Evolutionary conservation across 192 early-diverging fungal species (phyloP).

Genomic region (Spizellomyces punctatus): DNA sequence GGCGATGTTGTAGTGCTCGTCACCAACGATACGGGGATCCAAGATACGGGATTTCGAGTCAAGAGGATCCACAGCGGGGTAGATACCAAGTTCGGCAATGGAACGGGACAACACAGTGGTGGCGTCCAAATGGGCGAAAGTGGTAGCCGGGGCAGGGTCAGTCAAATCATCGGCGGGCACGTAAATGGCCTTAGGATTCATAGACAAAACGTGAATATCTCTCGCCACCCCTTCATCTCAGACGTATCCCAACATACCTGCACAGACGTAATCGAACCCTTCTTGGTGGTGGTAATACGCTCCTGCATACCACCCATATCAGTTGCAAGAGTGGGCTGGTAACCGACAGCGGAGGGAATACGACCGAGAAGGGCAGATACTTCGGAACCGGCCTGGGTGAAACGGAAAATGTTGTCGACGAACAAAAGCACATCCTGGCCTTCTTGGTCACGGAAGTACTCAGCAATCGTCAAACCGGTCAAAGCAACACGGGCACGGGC

Average conservation of each 20-base stretch:
- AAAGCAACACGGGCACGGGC: slow-evolving; percentile 98
- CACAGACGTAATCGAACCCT: slow-evolving; percentile 99
- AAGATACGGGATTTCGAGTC: slow-evolving; percentile 98
- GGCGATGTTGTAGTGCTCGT: slow-evolving; percentile 93
- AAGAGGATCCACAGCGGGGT: slow-evolving; percentile 97
- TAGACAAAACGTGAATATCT: not conserved
- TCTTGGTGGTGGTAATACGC: slow-evolving; percentile 99
- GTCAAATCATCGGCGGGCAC: slow-evolving; percentile 99
- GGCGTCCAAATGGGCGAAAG: slow-evolving; percentile 98
- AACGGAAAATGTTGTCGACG: slow-evolving; percentile 99
- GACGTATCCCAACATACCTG: slow-evolving; percentile 24
- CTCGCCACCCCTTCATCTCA: not conserved
- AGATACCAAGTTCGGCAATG: slow-evolving; percentile 99
- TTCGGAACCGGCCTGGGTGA: slow-evolving; percentile 99
- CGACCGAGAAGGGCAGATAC: slow-evolving; percentile 98
- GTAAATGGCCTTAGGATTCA: slow-evolving; percentile 80
- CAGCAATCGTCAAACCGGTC: slow-evolving; percentile 96
- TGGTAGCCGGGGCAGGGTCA: slow-evolving; percentile 98
- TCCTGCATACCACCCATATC: slow-evolving; percentile 99
- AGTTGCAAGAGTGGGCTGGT: slow-evolving; percentile 98
- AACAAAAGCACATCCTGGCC: slow-evolving; percentile 99
- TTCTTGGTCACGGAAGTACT: slow-evolving; percentile 99
- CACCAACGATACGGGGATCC: slow-evolving; percentile 95
- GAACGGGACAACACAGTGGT: slow-evolving; percentile 98
- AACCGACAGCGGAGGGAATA: slow-evolving; percentile 99